Evolutionary conservation across 352 stramenopile genomes (phyloP).

Genomic region (Phytophthora sp.): DNA sequence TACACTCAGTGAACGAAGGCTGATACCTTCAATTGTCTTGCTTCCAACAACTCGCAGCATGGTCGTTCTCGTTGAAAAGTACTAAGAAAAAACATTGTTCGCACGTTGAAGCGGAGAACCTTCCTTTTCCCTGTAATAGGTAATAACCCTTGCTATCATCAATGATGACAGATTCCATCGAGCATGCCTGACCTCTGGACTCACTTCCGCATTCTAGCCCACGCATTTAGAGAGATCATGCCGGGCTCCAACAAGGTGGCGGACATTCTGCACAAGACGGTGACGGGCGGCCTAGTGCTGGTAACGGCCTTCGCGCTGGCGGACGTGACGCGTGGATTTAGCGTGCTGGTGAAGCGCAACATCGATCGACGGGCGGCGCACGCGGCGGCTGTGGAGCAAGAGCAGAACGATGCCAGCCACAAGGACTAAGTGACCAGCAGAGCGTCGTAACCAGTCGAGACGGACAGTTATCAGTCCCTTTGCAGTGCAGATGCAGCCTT

Average conservation of each 20-base stretch:
- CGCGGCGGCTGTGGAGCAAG: constrained; percentile 22
- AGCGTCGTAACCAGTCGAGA: constrained; percentile 7
- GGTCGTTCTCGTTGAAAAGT: neutral
- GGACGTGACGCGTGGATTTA: constrained; percentile 83
- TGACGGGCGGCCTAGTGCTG: constrained; percentile 75
- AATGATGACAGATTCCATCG: neutral
- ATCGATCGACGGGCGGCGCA: constrained; percentile 57
- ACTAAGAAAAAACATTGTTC: no score
- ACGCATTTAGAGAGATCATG: constrained; percentile 25
- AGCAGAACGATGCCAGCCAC: constrained; percentile 21
- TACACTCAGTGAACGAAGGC: constrained; percentile 66
- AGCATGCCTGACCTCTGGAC: constrained; percentile 12
- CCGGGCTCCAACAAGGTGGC: constrained; percentile 42
- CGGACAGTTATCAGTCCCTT: neutral
- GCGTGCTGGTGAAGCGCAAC: constrained; percentile 83
- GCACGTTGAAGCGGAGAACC: constrained; percentile 8
- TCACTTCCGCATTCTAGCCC: constrained; percentile 22
- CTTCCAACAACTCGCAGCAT: constrained; percentile 8
- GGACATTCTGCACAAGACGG: constrained; percentile 84
- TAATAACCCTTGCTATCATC: neutral
- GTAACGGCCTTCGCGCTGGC: constrained; percentile 69
- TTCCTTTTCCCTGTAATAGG: neutral
- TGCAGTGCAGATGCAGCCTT: constrained; percentile 7
- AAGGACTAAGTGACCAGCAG: constrained; percentile 35
- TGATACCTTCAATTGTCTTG: neutral